A percentile compares a stretch with the other conserved stretches of the same genome.
Conservation (phyloP, 306 rosid genomes). For the Prunus mira region DNA sequence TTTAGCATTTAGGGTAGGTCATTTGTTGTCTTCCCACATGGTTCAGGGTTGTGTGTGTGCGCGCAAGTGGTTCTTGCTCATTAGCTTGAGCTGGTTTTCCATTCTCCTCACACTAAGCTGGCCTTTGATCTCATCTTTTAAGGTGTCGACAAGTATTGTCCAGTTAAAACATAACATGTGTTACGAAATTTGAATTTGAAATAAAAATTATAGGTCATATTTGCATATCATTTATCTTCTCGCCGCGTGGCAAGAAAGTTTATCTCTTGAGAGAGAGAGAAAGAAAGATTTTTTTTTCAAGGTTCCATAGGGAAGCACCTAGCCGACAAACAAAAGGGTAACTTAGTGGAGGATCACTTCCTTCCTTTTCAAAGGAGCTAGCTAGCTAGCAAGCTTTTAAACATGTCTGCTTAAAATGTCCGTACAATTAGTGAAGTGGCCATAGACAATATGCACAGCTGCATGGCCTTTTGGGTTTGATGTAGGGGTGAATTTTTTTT, state of each 20-base stretch:
- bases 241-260: background rate
- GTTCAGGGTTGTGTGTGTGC: conserved; percentile 7
- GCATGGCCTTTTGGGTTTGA: conserved; percentile 5
- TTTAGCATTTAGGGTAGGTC: conserved; percentile 33
- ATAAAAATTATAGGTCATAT: background rate
- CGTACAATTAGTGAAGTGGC: conserved; percentile 40
- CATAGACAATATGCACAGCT: background rate
- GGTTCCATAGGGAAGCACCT: conserved; percentile 20
- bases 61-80: background rate
- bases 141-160: background rate
- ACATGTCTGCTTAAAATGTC: conserved; percentile 27
- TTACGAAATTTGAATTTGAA: background rate
- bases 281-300: too few species aligned
- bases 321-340: conserved; percentile 41
- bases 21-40: conserved; percentile 34
- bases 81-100: conserved; percentile 2
- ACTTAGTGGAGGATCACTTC: conserved; percentile 51
- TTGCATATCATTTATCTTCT: too few species aligned
- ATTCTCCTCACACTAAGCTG: background rate
- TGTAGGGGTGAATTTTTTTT: too few species aligned
- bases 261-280: background rate
- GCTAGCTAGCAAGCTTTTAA: conserved; percentile 9
- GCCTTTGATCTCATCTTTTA: background rate
- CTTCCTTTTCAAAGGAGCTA: conserved; percentile 36
- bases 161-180: background rate